Evolutionary conservation across 805 yeast species (phyloP), one percentile per base, ranked within the genome.

Genomic region (Pichia phayaonensis): DNA sequence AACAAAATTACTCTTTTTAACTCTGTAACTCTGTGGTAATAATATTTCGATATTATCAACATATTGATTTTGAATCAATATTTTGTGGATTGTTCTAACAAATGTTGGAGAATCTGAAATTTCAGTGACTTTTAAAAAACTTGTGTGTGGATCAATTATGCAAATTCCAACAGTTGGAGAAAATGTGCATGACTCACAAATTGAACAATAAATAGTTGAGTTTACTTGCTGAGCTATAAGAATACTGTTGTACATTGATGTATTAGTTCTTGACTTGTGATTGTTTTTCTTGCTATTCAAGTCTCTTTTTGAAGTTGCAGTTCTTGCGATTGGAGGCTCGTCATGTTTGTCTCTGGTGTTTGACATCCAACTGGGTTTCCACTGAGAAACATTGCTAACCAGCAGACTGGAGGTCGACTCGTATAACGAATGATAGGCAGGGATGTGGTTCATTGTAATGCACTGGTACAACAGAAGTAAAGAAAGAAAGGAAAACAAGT

Each of bases 31-130:
- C 12, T 45, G 49, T 2, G 77, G 72, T 8, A 73, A 45, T 11
- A 72, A 49, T 5, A 74, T 61, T 29, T 68, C 72, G n/a, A 34
- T 34, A 16, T 3, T 67, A 56, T 0, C 72, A 73, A 12, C 60
- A 57, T 43, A 20, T 12, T 34, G 16, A 26, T 18, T 26, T 11
- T 60, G 61, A 1, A 73, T 59, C 20, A 64, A 66, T 0, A 74
- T 46, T 50, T 70, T 71, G 52, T 75, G 74, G 10, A 75, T 58
- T 0, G 77, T 72, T 43, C 77, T 60, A 2, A 74, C 73, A 49
- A 65, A 74, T 0, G 77, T 74, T 53, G 71, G 77, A 0, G 79
- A 70, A 54, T 75, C 80, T 20, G 67, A 59, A 15, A 70, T 61
- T 15, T 67, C 68, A 15, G 73, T 65, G 20, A 72, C 47, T 2